Evolutionary conservation across 2,329 filamentous ascomycete species (phyloP), one percentile per base, ranked within the genome.

Genomic region (Aspergillus sp.): DNA sequence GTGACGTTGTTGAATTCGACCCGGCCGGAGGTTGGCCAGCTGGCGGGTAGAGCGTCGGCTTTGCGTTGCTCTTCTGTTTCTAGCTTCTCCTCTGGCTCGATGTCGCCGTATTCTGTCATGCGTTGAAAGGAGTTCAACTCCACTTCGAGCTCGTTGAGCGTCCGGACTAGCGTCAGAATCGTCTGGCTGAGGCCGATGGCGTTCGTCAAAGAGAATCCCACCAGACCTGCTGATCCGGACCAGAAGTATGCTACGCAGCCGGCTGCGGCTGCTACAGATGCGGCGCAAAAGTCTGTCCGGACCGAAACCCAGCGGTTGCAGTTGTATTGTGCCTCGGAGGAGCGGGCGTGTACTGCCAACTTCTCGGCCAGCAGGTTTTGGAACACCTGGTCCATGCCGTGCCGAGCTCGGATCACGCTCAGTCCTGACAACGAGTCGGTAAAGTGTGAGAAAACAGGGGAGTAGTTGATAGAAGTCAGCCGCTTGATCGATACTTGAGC

Each of bases 231-330:
- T 10, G 80, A 77, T 2, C 85, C 78, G 0, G 76, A 64, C 10
- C 79, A 79, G 12, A 79, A 77, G 63, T 83, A 77, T 5, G 84
- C 84, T 53, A 86, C 84, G 49, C 79, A 76, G 8, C 84, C 84
- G 0, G 84, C 84, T 9, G 76, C 76, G 1, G 84, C 75, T 12
- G 81, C 79, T 10, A 85, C 82, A 1, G 84, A 70, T 0, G 83
- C 82, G 1, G 83, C 84, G 55, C 83, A 80, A 65, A 85, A 78
- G 62, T 86, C 84, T 4, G 84, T 76, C 5, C 84, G 80, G 41
- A 86, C 77, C 1, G 80, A 78, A 2, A 87, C 81, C 84, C 84
- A 87, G 7, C 84, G 80, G 67, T 87, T 87, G 61, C 81, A 81
- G 69, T 85, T 85, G 63, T 79, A 85, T 50, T 79, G 81, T 1